phyloP scores from a whole-genome alignment of 345 rosid genomes.

The Eucalyptus sideroxylon region DNA sequence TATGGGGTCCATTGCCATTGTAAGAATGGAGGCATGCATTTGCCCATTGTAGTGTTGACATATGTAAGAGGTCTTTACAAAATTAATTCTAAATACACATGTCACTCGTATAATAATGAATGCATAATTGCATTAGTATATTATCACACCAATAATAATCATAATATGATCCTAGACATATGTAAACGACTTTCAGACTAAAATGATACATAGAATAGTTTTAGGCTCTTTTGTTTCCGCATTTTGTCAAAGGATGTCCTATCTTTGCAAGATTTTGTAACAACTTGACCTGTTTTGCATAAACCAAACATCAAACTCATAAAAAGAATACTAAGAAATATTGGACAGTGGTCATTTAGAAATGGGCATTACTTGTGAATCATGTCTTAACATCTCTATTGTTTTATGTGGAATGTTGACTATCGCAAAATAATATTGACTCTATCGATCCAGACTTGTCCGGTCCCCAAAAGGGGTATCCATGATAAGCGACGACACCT shows the following conservation, averaged over 20 bases:
- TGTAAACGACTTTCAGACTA: neutral
- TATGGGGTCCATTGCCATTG: neutral
- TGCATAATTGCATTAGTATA: neutral
- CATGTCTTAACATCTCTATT: neutral
- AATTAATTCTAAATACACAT: neutral
- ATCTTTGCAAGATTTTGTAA: neutral
- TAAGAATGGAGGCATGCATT: neutral
- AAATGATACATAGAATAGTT: neutral
- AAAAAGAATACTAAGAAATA: neutral
- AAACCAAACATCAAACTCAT: neutral
- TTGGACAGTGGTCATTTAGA: neutral
- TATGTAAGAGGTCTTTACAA: neutral
- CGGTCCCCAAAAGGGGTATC: neutral
- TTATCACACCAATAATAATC: neutral
- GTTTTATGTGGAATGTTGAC: neutral
- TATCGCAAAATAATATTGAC: neutral
- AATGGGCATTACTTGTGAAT: neutral
- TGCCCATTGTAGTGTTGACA: accelerated
- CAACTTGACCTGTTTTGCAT: accelerated
- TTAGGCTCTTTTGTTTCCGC: too few species aligned
- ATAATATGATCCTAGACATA: neutral
- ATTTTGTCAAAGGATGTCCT: neutral
- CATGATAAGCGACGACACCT: too few species aligned
- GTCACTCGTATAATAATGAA: neutral
- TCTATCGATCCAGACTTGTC: neutral